Conservation (phyloP, 2,329 filamentous ascomycete species). For the Moelleriella libera region DNA sequence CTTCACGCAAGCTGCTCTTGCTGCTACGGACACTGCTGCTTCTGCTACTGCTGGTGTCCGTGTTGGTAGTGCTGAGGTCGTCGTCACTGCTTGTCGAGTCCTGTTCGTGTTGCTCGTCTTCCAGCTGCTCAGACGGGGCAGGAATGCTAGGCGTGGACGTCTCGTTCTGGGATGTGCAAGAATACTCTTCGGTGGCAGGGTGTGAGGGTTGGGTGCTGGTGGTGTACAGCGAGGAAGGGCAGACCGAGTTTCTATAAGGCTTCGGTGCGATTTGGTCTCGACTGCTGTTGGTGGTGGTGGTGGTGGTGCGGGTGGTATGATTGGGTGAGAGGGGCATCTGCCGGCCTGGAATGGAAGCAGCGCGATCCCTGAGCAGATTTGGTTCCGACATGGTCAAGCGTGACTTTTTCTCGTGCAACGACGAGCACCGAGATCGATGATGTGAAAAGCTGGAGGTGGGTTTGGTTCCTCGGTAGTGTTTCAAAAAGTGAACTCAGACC, state of each 20-base stretch:
- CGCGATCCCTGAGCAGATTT: constrained; percentile 4
- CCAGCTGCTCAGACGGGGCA: background rate
- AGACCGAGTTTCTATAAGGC: constrained; percentile 9
- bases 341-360: constrained; percentile 8
- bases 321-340: constrained; percentile 1
- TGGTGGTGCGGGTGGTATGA: background rate
- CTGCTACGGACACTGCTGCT: background rate
- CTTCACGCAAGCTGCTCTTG: background rate
- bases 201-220: constrained; percentile 2
- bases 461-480: background rate
- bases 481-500: background rate
- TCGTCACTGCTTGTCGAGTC: constrained; percentile 1
- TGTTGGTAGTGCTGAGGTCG: background rate
- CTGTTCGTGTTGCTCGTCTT: constrained; percentile 1
- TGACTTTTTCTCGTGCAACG: background rate
- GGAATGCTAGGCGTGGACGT: background rate
- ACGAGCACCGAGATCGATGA: background rate
- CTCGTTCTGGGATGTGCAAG: constrained; percentile 1
- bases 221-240: constrained; percentile 3
- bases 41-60: constrained; percentile 1
- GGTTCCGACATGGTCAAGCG: constrained; percentile 6
- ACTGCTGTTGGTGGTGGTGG: background rate
- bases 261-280: background rate
- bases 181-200: constrained; percentile 1
- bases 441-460: background rate